Evolutionary conservation across 257 asterid species (phyloP).

Genomic region (Solanum habrochaites): DNA sequence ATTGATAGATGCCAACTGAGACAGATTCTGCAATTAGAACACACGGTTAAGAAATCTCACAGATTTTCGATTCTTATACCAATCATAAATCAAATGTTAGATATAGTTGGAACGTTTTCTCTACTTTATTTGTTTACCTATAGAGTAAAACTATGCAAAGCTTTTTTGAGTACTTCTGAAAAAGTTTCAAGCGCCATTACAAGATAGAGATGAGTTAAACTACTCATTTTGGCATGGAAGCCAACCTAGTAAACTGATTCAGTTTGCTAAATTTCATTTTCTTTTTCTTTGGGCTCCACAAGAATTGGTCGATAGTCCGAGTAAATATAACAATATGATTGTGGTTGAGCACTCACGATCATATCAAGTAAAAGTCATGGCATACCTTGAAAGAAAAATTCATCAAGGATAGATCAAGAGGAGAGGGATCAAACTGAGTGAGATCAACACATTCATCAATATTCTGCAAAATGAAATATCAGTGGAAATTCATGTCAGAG

Average conservation of each 20-base stretch:
- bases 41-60: neutral
- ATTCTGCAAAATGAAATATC: slow-evolving; percentile 35
- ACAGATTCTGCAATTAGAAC: slow-evolving; percentile 51
- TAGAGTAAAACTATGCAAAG: neutral
- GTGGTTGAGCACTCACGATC: neutral
- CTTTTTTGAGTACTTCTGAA: neutral
- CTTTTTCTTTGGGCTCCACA: neutral
- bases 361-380: neutral
- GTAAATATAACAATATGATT: neutral
- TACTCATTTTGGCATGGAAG: neutral
- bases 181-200: neutral
- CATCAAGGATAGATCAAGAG: slow-evolving; percentile 66
- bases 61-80: neutral
- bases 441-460: slow-evolving; percentile 86
- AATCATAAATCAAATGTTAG: neutral
- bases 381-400: slow-evolving; percentile 92
- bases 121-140: neutral
- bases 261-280: neutral
- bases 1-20: slow-evolving; percentile 86
- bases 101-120: neutral
- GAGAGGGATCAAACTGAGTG: slow-evolving; percentile 58
- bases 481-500: neutral
- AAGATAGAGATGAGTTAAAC: neutral
- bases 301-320: neutral
- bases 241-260: neutral